These are phyloP conservation scores for Escovopsis sp. DNA, from an alignment of 2,329 filamentous ascomycete genomes.

Conservation along the genomic window DNA sequence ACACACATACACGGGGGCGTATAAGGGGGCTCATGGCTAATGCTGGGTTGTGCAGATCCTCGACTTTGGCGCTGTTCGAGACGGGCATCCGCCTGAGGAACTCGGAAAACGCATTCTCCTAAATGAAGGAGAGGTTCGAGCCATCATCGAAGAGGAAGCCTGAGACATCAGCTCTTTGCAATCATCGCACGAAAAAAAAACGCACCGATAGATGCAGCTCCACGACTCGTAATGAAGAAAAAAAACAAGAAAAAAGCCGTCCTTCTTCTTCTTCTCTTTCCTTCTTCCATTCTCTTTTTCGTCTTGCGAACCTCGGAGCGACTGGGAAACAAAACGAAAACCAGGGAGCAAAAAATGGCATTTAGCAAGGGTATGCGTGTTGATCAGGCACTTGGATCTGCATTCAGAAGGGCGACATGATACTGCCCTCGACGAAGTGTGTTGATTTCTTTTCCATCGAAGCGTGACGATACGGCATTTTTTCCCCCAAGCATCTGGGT, in stretches of 20 bases:
- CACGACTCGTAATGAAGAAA: neutral
- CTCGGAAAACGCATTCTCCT: conserved; percentile 66
- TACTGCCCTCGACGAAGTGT: conserved; percentile 3
- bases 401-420: conserved; percentile 7
- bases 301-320: neutral
- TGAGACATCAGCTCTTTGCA: conserved; percentile 1
- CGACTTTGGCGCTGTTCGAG: conserved; percentile 87
- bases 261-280: too few relatives aligned
- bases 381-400: conserved; percentile 5
- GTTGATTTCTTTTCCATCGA: conserved; percentile 4
- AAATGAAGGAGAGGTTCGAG: conserved; percentile 39
- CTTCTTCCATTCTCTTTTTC: too few relatives aligned
- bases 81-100: conserved; percentile 64
- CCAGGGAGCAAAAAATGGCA: conserved; percentile 4
- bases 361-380: conserved; percentile 4
- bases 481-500: conserved; percentile 1
- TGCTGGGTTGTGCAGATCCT: conserved; percentile 51
- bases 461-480: conserved; percentile 1
- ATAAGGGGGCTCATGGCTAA: neutral
- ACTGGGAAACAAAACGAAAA: conserved; percentile 3
- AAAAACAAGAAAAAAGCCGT: neutral
- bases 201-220: neutral
- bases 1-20: conserved; percentile 1
- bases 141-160: conserved; percentile 32
- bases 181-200: too few relatives aligned